Percentiles rank a stretch among this genome's conserved stretches.
phyloP scores from a whole-genome alignment of 345 rosid genomes.

The Laguncularia racemosa region DNA sequence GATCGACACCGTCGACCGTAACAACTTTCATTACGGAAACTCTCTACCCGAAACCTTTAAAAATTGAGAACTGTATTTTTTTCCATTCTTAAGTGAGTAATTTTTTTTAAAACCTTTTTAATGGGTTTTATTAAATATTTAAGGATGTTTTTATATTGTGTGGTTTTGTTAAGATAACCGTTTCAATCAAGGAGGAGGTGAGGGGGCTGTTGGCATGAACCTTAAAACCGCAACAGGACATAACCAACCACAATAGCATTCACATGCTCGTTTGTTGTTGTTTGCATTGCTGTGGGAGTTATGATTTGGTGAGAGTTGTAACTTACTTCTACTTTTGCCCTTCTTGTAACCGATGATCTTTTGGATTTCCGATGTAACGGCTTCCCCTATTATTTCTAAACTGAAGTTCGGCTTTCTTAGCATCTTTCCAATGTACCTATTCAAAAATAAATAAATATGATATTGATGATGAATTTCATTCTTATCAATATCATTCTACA shows the following conservation, averaged over 20 bases:
- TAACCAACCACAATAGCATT: constrained; percentile 6
- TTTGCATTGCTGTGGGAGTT: background rate
- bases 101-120: too few relatives aligned
- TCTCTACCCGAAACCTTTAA: too few relatives aligned
- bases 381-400: constrained; percentile 2
- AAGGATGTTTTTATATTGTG: constrained; percentile 1
- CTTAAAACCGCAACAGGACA: constrained; percentile 40
- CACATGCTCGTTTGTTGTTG: constrained; percentile 4
- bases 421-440: too few relatives aligned
- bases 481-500: too few relatives aligned
- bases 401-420: too few relatives aligned
- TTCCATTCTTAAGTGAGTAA: too few relatives aligned
- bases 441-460: too few relatives aligned
- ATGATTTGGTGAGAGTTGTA: background rate
- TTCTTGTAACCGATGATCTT: background rate
- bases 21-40: constrained; percentile 3
- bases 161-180: constrained; percentile 12
- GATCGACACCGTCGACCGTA: constrained; percentile 10
- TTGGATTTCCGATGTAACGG: constrained; percentile 1
- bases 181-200: constrained; percentile 12
- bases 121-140: background rate
- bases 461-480: too few relatives aligned
- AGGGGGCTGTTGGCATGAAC: constrained; percentile 38
- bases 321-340: background rate
- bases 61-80: too few relatives aligned